These are phyloP conservation scores for Saksenaea oblongispora DNA, from an alignment of 371 early-diverging fungal genomes.

Conservation along the genomic window DNA sequence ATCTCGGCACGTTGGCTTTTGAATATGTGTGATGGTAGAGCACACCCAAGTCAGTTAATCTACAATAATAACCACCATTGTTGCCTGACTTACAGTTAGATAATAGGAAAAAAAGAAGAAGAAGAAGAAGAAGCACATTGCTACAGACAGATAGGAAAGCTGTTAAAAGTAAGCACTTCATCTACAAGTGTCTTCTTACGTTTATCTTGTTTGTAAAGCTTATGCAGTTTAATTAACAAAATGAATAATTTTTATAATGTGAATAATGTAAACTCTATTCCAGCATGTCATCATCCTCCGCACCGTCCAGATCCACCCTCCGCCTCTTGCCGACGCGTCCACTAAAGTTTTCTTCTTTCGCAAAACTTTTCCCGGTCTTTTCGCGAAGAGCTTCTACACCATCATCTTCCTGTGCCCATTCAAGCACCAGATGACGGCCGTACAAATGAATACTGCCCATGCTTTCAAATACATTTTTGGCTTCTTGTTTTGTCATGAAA, in stretches of 20 bases:
- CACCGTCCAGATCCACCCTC: slow-evolving; percentile 54
- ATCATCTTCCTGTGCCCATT: slow-evolving; percentile 91
- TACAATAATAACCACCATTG: too few species aligned
- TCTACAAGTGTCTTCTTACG: too few species aligned
- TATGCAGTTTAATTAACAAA: not conserved
- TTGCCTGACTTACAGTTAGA: too few species aligned
- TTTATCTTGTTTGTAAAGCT: too few species aligned
- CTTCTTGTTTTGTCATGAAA: slow-evolving; percentile 92
- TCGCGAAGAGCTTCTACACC: slow-evolving; percentile 63
- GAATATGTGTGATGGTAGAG: too few species aligned
- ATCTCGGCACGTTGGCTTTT: too few species aligned
- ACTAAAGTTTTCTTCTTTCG: slow-evolving; percentile 53
- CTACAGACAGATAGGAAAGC: too few species aligned
- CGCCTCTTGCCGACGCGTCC: slow-evolving; percentile 52
- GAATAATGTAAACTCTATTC: slow-evolving; percentile 25
- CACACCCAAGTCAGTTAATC: too few species aligned
- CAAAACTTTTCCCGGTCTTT: slow-evolving; percentile 68
- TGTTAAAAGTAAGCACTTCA: too few species aligned
- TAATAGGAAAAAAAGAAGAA: too few species aligned
- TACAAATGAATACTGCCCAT: slow-evolving; percentile 96
- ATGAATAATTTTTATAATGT: not conserved
- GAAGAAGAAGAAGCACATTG: too few species aligned
- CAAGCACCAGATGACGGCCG: slow-evolving; percentile 97
- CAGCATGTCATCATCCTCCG: slow-evolving; percentile 34
- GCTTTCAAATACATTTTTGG: slow-evolving; percentile 86